Evolutionary conservation across 2,329 filamentous ascomycete species (phyloP), one percentile per base, ranked within the genome.

Genomic region (Neoscytalidium dimidiatum): DNA sequence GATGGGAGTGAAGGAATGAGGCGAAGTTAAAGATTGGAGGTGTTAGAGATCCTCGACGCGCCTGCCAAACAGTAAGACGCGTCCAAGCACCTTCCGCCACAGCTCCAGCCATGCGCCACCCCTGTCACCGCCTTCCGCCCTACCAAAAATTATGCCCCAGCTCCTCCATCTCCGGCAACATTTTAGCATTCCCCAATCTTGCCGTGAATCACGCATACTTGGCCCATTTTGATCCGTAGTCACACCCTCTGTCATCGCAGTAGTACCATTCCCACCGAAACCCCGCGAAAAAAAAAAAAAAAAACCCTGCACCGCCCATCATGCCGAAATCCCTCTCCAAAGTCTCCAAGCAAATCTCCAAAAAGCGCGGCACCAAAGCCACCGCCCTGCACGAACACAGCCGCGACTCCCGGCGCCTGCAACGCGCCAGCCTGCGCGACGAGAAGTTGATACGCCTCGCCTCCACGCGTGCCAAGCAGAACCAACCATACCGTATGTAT

Each of bases 351-450:
- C 88, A 92, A 69, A 94, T 98, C 69, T 83, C 88, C 35, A 97
- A 96, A 82, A 97, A 97, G 85, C 88, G 90, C 69, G 62, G 49
- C 51, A 88, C 88, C 21, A 87, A 88, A 43, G 85, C 92, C 52
- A 88, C 89, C 31, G 85, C 90, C 13, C 84, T 98, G 23, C 94
- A 98, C 74, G 90, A 93, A 78, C 92, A 92, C 76, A 97, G 93
- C 67, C 86, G 95, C 69, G 92, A 98, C 81, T 91, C 93, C 3
- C 87, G 90, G 73, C 87, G 92, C 60, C 82, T 98, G 68, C 90
- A 92, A 75, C 86, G 89, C 71, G 95, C 95, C 21, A 86, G 87
- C 67, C 85, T 89, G 68, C 86, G 95, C 77, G 94, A 97, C 73
- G 90, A 95, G 72, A 92, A 92, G 74, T 84, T 99, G 38, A 87